Evolutionary conservation across 1,284 basidiomycete genomes (phyloP).

Genomic region (Cystobasidium sp.): DNA sequence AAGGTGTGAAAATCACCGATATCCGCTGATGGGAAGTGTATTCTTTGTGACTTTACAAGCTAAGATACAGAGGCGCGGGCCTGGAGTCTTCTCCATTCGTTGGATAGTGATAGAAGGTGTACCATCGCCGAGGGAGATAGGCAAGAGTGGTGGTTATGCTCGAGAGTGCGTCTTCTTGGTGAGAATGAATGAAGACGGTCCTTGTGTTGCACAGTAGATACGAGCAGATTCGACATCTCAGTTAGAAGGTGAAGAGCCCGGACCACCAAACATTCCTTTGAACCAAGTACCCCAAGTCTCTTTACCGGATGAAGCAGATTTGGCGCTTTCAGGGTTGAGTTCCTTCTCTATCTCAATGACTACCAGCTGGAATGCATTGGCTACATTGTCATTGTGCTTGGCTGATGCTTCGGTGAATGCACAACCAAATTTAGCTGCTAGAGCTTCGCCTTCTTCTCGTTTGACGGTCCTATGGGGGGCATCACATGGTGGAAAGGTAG

Average conservation of each 20-base stretch:
- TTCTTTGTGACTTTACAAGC: too few relatives aligned
- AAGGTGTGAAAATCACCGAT: too few relatives aligned
- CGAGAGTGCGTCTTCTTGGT: too few relatives aligned
- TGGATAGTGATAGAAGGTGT: too few relatives aligned
- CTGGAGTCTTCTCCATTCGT: too few relatives aligned
- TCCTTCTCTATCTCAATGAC: slow-evolving; percentile 81
- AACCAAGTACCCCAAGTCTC: slow-evolving; percentile 42
- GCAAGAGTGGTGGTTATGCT: too few relatives aligned
- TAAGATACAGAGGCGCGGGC: too few relatives aligned
- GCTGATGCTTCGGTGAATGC: slow-evolving; percentile 88
- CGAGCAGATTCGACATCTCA: not conserved
- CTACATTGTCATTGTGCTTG: slow-evolving; percentile 84
- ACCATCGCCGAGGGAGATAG: too few relatives aligned
- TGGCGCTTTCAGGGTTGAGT: slow-evolving; percentile 42
- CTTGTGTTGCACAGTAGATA: too few relatives aligned
- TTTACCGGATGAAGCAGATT: slow-evolving; percentile 30
- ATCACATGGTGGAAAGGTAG: not conserved
- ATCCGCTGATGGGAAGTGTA: too few relatives aligned
- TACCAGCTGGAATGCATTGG: slow-evolving; percentile 84
- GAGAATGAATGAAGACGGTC: too few relatives aligned
- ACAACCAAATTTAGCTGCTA: slow-evolving; percentile 74
- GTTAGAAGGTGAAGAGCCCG: slow-evolving; percentile 14
- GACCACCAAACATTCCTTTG: slow-evolving; percentile 41
- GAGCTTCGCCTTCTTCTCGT: slow-evolving; percentile 71
- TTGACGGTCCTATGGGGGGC: slow-evolving; percentile 76